A percentile compares a stretch with the other conserved stretches of the same genome.
These are phyloP conservation scores for Umbellularia californica DNA, from an alignment of 164 flowering plant genomes.

Conservation along the genomic window DNA sequence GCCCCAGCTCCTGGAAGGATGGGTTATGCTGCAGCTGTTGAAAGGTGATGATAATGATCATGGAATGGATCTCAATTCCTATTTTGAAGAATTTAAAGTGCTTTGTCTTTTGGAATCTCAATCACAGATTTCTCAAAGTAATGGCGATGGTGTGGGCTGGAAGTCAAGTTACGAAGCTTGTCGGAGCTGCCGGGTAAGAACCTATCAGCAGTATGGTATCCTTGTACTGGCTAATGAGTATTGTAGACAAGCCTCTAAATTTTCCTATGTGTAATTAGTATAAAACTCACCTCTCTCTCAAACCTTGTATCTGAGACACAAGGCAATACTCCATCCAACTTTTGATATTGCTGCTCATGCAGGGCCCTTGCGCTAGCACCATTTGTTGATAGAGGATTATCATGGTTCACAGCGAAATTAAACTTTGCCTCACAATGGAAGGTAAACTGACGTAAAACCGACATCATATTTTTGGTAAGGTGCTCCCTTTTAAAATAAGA, in stretches of 20 bases:
- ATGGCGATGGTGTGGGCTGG: constrained; percentile 97
- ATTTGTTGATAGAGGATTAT: constrained; percentile 65
- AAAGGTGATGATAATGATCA: constrained; percentile 40
- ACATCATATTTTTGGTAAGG: background rate
- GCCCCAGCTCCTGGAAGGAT: constrained; percentile 73
- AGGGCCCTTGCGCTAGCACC: constrained; percentile 94
- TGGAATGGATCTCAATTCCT: background rate
- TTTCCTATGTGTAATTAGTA: background rate
- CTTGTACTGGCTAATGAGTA: background rate
- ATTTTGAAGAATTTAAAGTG: background rate
- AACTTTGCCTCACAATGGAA: constrained; percentile 66
- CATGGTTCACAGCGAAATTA: constrained; percentile 71
- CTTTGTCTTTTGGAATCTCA: background rate
- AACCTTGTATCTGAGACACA: background rate
- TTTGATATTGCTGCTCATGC: constrained; percentile 23
- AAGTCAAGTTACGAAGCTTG: constrained; percentile 84
- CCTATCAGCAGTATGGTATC: constrained; percentile 5
- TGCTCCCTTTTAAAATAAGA: background rate
- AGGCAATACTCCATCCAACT: background rate
- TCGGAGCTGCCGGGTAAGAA: constrained; percentile 74
- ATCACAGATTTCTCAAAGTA: constrained; percentile 72
- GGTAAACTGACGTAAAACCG: constrained; percentile 23
- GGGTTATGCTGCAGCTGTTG: constrained; percentile 68
- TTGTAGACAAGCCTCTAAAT: background rate
- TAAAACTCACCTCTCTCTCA: background rate